Evolutionary conservation across 495 filamentous ascomycete genomes (phyloP), one percentile per base, ranked within the genome.

Genomic region (Neurospora africana): DNA sequence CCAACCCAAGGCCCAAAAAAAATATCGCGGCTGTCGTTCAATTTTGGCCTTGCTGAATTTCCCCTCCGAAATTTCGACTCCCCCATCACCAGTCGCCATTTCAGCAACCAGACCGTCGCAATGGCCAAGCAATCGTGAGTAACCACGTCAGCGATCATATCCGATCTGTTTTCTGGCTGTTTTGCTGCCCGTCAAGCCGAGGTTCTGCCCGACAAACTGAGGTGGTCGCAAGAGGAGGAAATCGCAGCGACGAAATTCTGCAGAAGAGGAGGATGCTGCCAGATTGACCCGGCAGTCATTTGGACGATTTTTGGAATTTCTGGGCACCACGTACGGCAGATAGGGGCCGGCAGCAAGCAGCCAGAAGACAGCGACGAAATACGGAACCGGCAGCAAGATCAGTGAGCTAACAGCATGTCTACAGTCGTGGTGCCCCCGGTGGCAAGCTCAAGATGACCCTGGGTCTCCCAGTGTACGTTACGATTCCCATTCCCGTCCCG

Each of bases 361-460:
- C 53, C 53, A 65, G 53, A 65, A 33, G 15, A 65, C 53, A 65
- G 53, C 53, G 53, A 65, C 27, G 53, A 65, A 65, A 4, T 65
- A 1, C 27, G 53, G 27, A 65, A 33, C 27, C 53, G 68, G 39
- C 17, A 27, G 19, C 40, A 15, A 71, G 37, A 47, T 27, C 40
- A 30, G 23, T 21, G 23, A n/a, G 75, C 79, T 82, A 72, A 82
- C 75, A n/a, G 65, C 33, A 10, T 36, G 27, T 70, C 30, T 58
- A 73, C 72, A 88, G 94, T 81, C 92, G 92, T 88, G 92, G 91
- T 91, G 91, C 92, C 88, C 89, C 94, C 78, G 96, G 95, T 88
- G 97, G 97, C 92, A 99, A 99, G 92, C 91, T 99, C 76, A 99
- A 97, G 91, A 99, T 99, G 95, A 97, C 95, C 83, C 93, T 99